phyloP scores from a whole-genome alignment of 176 grass and related monocot genomes.

The Ampelocalamus luodianensis region DNA sequence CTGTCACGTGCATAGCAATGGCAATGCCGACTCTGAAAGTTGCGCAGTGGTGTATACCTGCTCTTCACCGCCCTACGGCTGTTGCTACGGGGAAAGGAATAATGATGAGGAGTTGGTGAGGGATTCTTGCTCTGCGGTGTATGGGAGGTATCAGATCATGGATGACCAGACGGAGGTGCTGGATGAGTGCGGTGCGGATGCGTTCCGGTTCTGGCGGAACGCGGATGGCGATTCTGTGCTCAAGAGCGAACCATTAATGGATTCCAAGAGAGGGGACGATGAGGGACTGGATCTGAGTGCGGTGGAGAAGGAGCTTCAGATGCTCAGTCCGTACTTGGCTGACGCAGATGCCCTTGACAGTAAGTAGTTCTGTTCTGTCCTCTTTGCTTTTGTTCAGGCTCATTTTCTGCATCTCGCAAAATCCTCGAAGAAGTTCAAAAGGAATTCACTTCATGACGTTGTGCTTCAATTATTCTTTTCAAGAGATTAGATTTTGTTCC shows the following conservation, averaged over 20 bases:
- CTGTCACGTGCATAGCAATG: neutral
- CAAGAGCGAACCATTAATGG: conserved; percentile 32
- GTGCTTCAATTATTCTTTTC: neutral
- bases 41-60: conserved; percentile 44
- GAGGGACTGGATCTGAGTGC: conserved; percentile 39
- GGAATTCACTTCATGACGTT: neutral
- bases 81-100: conserved; percentile 46
- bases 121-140: conserved; percentile 59
- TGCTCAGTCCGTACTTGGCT: conserved; percentile 56
- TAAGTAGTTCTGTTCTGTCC: conserved; percentile 43
- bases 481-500: conserved; percentile 16
- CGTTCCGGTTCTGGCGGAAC: conserved; percentile 37
- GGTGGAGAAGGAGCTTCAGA: conserved; percentile 66
- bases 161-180: conserved; percentile 81
- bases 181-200: conserved; percentile 63
- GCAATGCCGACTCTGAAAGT: conserved; percentile 18
- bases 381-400: neutral
- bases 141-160: conserved; percentile 85
- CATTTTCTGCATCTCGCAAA: neutral
- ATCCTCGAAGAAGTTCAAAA: neutral
- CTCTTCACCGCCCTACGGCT: conserved; percentile 51
- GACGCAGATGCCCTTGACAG: conserved; percentile 34
- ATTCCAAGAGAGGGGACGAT: conserved; percentile 41
- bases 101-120: conserved; percentile 38
- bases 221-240: conserved; percentile 40